These are phyloP conservation scores for Coelastrella sp. DNA, from an alignment of 139 green algal species.

Conservation along the genomic window DNA sequence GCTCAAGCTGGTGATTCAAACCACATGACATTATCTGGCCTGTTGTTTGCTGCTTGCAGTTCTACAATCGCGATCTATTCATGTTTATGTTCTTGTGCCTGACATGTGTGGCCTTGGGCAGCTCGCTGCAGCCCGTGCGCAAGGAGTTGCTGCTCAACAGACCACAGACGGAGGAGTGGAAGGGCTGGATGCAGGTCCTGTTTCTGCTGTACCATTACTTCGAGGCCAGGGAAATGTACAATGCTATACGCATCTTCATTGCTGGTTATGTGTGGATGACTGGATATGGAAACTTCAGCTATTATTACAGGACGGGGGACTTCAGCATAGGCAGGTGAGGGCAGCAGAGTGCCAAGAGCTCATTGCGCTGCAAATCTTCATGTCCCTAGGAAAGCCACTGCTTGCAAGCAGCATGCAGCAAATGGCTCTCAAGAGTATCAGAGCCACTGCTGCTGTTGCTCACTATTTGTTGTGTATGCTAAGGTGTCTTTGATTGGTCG, in stretches of 20 bases:
- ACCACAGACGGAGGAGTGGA: conserved; percentile 98
- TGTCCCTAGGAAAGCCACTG: too few species aligned
- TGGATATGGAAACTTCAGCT: conserved; percentile 96
- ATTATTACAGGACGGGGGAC: conserved; percentile 89
- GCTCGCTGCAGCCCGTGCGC: conserved; percentile 55
- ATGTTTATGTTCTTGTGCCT: conserved; percentile 89
- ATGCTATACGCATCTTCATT: conserved; percentile 98
- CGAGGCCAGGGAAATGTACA: conserved; percentile 93
- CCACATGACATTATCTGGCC: background rate
- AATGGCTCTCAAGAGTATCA: background rate
- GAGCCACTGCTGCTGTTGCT: too few species aligned
- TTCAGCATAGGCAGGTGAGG: conserved; percentile 67
- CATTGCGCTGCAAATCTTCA: too few species aligned
- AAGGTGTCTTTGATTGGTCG: background rate
- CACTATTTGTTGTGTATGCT: background rate
- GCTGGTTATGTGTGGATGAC: conserved; percentile 99
- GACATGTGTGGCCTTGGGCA: conserved; percentile 66
- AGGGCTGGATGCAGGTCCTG: conserved; percentile 96
- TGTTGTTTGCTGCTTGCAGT: conserved; percentile 26
- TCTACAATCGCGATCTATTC: conserved; percentile 86
- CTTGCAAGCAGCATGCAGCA: too few species aligned
- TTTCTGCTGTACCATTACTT: conserved; percentile 99
- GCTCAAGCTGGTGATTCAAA: background rate
- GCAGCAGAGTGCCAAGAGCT: background rate
- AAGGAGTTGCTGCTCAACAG: conserved; percentile 85